Evolutionary conservation across 2,329 filamentous ascomycete species (phyloP).

Genomic region (Trichoderma brevicompactum): DNA sequence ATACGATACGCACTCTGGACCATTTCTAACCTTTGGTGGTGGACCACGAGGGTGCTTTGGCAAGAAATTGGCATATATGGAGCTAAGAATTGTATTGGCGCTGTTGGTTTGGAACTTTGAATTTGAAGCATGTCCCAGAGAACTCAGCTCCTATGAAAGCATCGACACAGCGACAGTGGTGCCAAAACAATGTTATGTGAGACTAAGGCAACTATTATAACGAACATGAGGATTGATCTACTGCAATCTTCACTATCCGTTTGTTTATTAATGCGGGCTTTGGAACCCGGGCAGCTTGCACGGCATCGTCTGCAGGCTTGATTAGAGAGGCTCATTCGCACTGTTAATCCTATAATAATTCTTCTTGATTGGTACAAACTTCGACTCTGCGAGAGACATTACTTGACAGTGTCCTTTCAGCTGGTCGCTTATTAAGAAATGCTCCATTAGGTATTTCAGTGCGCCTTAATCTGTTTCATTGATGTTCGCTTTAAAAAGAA

Average conservation of each 20-base stretch:
- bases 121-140: not conserved
- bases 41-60: conserved; percentile 7
- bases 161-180: conserved; percentile 3
- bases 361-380: too few relatives aligned
- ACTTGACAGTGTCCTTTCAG: too few relatives aligned
- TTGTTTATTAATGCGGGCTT: too few relatives aligned
- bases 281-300: not conserved
- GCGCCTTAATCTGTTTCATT: too few relatives aligned
- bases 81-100: not conserved
- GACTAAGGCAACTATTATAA: not conserved
- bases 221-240: too few relatives aligned
- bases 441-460: too few relatives aligned
- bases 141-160: conserved; percentile 8
- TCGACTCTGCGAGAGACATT: too few relatives aligned
- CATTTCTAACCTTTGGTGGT: conserved; percentile 9
- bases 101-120: conserved; percentile 20
- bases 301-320: not conserved
- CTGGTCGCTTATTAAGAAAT: too few relatives aligned
- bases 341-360: too few relatives aligned
- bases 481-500: too few relatives aligned
- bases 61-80: conserved; percentile 12
- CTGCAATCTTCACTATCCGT: too few relatives aligned
- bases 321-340: too few relatives aligned
- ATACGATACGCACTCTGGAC: not conserved
- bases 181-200: conserved; percentile 12